Evolutionary conservation across 169 alveolate genomes (phyloP).

Genomic region (Cryptosporidium felis): DNA sequence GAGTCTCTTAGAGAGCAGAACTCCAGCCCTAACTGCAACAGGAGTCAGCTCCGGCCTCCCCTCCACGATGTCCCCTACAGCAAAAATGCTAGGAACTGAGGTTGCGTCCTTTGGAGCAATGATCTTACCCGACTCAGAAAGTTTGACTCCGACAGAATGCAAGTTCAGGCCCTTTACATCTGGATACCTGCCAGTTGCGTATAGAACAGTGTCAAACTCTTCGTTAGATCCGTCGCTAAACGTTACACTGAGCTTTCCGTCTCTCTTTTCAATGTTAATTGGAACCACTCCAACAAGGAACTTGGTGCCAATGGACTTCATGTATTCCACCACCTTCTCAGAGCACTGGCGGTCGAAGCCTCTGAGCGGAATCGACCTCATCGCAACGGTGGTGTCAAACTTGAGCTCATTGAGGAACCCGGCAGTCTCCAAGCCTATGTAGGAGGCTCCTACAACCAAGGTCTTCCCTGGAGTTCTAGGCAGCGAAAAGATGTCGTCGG

Average conservation of each 20-base stretch:
- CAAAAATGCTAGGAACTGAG: constrained; percentile 86
- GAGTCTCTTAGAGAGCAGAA: constrained; percentile 92
- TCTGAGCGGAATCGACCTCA: constrained; percentile 92
- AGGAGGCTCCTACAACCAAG: constrained; percentile 96
- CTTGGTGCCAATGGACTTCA: constrained; percentile 90
- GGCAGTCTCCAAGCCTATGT: constrained; percentile 98
- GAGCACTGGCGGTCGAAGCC: constrained; percentile 96
- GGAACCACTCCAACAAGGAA: constrained; percentile 89
- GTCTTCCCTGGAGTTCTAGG: constrained; percentile 92
- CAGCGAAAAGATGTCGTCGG: constrained; percentile 94
- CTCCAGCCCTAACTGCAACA: constrained; percentile 97
- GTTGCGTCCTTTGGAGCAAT: constrained; percentile 90
- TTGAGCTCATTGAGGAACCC: constrained; percentile 95
- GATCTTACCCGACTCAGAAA: constrained; percentile 83
- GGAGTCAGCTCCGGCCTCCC: constrained; percentile 97
- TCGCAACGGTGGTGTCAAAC: constrained; percentile 86
- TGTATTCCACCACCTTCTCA: constrained; percentile 84
- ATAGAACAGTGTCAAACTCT: constrained; percentile 92
- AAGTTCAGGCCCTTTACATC: constrained; percentile 83
- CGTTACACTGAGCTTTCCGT: constrained; percentile 76
- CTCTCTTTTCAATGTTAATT: constrained; percentile 82
- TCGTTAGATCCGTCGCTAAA: constrained; percentile 83
- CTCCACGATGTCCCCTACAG: constrained; percentile 94
- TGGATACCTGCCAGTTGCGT: constrained; percentile 97
- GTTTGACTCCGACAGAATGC: constrained; percentile 83